Evolutionary conservation across 1,139 yeast genomes (phyloP).

Genomic region (Ashbya aceris): DNA sequence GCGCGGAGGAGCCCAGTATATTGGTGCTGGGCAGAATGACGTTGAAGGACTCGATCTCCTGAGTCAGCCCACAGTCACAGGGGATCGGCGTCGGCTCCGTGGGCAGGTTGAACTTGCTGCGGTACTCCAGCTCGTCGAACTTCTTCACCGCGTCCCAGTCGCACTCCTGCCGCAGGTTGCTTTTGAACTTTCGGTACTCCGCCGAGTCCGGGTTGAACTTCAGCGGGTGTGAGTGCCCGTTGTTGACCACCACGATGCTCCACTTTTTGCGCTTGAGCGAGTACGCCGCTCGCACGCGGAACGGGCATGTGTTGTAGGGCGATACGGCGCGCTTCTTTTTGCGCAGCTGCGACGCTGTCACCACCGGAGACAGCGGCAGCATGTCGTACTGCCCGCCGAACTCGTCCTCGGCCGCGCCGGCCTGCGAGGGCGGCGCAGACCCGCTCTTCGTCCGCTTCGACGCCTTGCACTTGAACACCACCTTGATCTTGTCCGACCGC

Average conservation of each 20-base stretch:
- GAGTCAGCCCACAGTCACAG: constrained; percentile 31
- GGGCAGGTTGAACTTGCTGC: constrained; percentile 26
- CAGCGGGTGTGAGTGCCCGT: constrained; percentile 37
- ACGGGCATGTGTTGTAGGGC: constrained; percentile 47
- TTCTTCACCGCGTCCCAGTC: constrained; percentile 29
- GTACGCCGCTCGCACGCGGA: constrained; percentile 59
- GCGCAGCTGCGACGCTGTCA: not conserved
- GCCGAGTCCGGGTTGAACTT: constrained; percentile 28
- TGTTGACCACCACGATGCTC: constrained; percentile 54
- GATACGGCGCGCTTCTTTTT: constrained; percentile 28
- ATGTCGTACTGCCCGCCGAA: not conserved
- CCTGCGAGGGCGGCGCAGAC: not conserved
- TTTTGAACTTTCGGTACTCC: constrained; percentile 29
- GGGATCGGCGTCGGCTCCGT: constrained; percentile 26
- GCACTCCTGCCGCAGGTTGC: constrained; percentile 18
- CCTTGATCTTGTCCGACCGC: constrained; percentile 58
- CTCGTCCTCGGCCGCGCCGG: constrained; percentile 1
- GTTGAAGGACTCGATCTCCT: constrained; percentile 28
- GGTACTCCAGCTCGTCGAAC: constrained; percentile 30
- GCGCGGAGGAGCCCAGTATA: constrained; percentile 6
- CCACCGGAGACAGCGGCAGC: constrained; percentile 1
- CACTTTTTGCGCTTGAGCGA: constrained; percentile 47
- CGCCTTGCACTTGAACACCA: constrained; percentile 59
- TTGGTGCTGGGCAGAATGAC: constrained; percentile 24
- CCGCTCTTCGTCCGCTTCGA: constrained; percentile 24